A percentile compares a stretch with the other conserved stretches of the same genome.
Conservation (phyloP, 495 filamentous ascomycete genomes). For the Trypethelium eluteriae region DNA sequence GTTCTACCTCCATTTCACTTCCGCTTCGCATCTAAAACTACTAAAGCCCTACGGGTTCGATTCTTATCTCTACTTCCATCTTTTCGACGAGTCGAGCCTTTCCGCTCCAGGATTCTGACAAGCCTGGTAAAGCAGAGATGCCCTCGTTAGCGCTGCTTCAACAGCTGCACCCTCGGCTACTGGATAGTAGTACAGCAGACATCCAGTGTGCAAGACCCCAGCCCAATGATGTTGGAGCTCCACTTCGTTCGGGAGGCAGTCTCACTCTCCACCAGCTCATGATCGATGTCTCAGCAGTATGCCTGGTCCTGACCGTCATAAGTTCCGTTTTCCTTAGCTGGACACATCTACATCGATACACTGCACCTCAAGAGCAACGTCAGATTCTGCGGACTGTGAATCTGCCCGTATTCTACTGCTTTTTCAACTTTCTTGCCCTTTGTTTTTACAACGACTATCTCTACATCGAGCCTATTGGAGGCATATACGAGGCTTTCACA, state of each 20-base stretch:
- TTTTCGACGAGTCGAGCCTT: background rate
- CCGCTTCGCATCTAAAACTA: too few species aligned
- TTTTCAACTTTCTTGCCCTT: conserved; percentile 20
- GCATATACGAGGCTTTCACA: conserved; percentile 19
- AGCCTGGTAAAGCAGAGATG: background rate
- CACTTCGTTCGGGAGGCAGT: conserved; percentile 6
- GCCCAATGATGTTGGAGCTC: conserved; percentile 13
- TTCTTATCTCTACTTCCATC: background rate
- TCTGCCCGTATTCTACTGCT: conserved; percentile 16
- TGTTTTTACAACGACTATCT: conserved; percentile 19
- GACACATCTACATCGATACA: conserved; percentile 21
- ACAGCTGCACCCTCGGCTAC: background rate
- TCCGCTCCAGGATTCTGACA: background rate
- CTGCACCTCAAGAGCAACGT: conserved; percentile 21
- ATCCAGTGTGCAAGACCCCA: conserved; percentile 18
- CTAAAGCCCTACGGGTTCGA: too few species aligned
- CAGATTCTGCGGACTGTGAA: conserved; percentile 22
- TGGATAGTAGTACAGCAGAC: conserved; percentile 12
- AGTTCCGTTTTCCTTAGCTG: conserved; percentile 17
- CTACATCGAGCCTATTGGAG: conserved; percentile 19
- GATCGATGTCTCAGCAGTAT: conserved; percentile 17
- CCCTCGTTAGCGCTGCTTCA: background rate
- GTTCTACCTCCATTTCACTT: too few species aligned
- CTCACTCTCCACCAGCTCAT: conserved; percentile 22
- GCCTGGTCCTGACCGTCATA: conserved; percentile 17